Evolutionary conservation across 139 green algal species (phyloP).

Genomic region (Haematococcus sp.): DNA sequence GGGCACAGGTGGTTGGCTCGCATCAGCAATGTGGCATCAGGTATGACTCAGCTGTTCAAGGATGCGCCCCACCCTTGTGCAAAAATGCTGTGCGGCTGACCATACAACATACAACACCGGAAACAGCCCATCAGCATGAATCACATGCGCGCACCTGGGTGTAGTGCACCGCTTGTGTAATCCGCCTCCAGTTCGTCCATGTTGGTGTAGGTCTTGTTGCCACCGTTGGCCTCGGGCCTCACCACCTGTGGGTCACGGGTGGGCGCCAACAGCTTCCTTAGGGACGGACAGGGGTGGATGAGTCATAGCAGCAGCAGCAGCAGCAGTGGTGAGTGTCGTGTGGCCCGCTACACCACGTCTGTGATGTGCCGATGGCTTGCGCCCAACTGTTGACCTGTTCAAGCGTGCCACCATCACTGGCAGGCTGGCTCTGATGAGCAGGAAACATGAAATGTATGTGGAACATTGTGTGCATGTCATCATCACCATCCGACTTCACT

Average conservation of each 20-base stretch:
- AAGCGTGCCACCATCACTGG: background rate
- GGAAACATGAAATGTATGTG: background rate
- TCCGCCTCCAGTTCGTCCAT: constrained; percentile 78
- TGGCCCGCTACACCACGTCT: too few species aligned
- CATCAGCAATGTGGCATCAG: too few species aligned
- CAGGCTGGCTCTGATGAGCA: background rate
- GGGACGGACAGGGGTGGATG: background rate
- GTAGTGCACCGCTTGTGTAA: constrained; percentile 76
- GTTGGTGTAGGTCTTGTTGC: constrained; percentile 74
- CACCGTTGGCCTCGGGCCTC: constrained; percentile 74
- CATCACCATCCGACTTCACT: too few species aligned
- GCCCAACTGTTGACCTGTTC: too few species aligned
- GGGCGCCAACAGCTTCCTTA: too few species aligned
- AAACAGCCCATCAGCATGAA: background rate
- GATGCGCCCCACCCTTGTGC: too few species aligned
- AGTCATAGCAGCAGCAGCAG: too few species aligned
- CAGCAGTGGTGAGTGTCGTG: background rate
- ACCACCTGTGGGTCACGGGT: constrained; percentile 28
- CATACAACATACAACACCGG: too few species aligned
- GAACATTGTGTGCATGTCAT: too few species aligned
- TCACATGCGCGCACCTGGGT: constrained; percentile 50
- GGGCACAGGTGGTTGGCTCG: too few species aligned
- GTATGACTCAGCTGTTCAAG: too few species aligned
- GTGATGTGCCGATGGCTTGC: background rate
- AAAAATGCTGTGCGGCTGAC: background rate